These are phyloP conservation scores for Dillenia turbinata DNA, from an alignment of 164 flowering plant genomes.

Conservation along the genomic window DNA sequence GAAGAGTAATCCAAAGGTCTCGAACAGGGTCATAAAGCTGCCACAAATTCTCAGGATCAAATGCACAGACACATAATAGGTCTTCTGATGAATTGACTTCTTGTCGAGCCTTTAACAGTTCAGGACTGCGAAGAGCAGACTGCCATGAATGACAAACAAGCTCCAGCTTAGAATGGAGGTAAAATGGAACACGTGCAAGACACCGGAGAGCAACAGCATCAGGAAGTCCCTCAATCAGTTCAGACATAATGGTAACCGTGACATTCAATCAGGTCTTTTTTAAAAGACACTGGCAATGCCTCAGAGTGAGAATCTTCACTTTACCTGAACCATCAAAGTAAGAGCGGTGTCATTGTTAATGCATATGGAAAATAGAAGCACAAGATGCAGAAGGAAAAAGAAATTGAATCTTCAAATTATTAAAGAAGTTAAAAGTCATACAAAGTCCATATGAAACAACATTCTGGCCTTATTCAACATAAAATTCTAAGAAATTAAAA, in stretches of 20 bases:
- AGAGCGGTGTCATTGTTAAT: no score
- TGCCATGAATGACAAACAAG: slow-evolving; percentile 88
- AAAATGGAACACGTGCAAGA: slow-evolving; percentile 86
- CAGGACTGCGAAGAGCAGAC: slow-evolving; percentile 62
- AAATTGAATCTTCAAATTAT: no score
- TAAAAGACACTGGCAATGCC: no score
- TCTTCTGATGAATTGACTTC: slow-evolving; percentile 78
- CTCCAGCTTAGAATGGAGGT: slow-evolving; percentile 61
- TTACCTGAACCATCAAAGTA: no score
- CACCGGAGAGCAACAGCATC: slow-evolving; percentile 86
- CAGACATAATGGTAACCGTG: slow-evolving; percentile 50
- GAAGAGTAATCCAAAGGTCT: slow-evolving; percentile 83
- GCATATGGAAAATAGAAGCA: no score
- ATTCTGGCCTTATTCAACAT: no score
- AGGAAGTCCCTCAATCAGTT: slow-evolving; percentile 92
- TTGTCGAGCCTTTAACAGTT: slow-evolving; percentile 60
- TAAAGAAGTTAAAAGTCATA: no score
- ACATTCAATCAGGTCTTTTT: slow-evolving; percentile 4
- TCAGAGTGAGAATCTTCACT: no score
- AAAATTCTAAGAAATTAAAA: no score
- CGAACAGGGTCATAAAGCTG: slow-evolving; percentile 80
- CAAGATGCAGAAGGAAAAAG: no score
- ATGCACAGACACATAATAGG: slow-evolving; percentile 69
- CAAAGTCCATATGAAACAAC: no score
- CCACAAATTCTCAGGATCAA: slow-evolving; percentile 88